Evolutionary conservation across 75 land plant species (phyloP).

Genomic region (Pseudotsuga menziesii): DNA sequence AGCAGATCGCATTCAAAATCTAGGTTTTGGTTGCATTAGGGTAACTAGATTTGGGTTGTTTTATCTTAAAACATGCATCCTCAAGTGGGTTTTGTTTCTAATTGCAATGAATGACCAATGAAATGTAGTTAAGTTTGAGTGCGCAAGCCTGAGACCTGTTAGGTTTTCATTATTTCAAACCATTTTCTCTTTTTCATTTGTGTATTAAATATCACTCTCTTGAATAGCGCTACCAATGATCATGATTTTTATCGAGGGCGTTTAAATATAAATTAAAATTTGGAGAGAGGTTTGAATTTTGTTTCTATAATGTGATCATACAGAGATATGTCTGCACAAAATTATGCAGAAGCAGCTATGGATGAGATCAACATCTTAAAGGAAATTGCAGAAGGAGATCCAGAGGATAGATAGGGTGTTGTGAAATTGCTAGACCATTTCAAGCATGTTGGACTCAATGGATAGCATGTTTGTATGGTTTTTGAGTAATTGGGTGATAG

Average conservation of each 20-base stretch:
- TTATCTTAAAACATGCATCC: too few relatives aligned
- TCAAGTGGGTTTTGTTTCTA: not conserved
- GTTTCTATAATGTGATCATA: not conserved
- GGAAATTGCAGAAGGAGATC: slow-evolving; percentile 65
- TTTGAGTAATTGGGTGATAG: slow-evolving; percentile 82
- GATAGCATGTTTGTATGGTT: slow-evolving; percentile 82
- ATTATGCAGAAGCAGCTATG: slow-evolving; percentile 71
- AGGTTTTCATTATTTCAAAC: too few relatives aligned
- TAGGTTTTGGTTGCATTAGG: not conserved
- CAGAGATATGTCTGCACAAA: slow-evolving; percentile 83
- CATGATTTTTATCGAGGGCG: too few relatives aligned
- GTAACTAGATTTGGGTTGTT: not conserved
- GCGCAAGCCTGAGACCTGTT: too few relatives aligned
- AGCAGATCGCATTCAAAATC: not conserved
- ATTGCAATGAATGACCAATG: too few relatives aligned
- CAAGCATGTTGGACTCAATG: slow-evolving; percentile 87
- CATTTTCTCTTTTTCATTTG: too few relatives aligned
- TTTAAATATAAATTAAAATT: too few relatives aligned
- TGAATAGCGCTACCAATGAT: too few relatives aligned
- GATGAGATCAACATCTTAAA: slow-evolving; percentile 77
- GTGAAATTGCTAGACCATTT: slow-evolving; percentile 78
- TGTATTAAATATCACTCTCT: too few relatives aligned
- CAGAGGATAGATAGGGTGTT: slow-evolving; percentile 50
- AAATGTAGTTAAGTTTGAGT: too few relatives aligned
- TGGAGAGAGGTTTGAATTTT: not conserved